These are phyloP conservation scores for Chaetomiaceae sp. DNA, from an alignment of 2,329 filamentous ascomycete species.

Conservation along the genomic window DNA sequence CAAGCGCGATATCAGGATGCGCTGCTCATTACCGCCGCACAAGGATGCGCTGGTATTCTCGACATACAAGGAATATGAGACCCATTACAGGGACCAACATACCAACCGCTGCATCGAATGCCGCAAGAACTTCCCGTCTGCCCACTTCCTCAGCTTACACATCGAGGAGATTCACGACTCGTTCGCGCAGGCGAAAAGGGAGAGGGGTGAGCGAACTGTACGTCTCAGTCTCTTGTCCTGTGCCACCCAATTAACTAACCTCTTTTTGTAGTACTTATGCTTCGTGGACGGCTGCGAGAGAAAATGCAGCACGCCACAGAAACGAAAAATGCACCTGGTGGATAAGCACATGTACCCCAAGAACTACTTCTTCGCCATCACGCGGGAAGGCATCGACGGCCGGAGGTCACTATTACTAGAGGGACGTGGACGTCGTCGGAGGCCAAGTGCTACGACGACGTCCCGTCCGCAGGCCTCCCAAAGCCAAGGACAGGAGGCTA, in stretches of 20 bases:
- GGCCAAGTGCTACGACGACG: constrained; percentile 40
- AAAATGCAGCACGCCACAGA: constrained; percentile 76
- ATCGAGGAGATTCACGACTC: constrained; percentile 91
- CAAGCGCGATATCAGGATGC: constrained; percentile 51
- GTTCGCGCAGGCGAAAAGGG: constrained; percentile 64
- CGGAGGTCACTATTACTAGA: constrained; percentile 72
- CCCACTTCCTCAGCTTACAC: constrained; percentile 75
- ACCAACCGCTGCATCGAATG: constrained; percentile 83
- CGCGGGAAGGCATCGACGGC: constrained; percentile 85
- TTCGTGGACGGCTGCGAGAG: constrained; percentile 86
- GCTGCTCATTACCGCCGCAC: constrained; percentile 79
- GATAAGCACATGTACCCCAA: constrained; percentile 91
- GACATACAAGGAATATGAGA: constrained; percentile 76
- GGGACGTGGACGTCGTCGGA: constrained; percentile 44
- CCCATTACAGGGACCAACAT: constrained; percentile 78
- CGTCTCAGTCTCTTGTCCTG: constrained; percentile 30
- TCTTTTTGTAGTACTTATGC: constrained; percentile 65
- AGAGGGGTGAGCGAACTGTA: constrained; percentile 82
- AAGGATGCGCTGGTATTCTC: constrained; percentile 64
- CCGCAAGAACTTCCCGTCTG: constrained; percentile 79
- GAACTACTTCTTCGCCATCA: constrained; percentile 82
- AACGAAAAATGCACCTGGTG: constrained; percentile 81
- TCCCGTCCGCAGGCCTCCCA: constrained; percentile 3
- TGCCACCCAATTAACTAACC: constrained; percentile 2
- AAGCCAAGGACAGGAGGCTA: neutral